Evolutionary conservation across 2,329 filamentous ascomycete genomes (phyloP), one percentile per base, ranked within the genome.

Genomic region (Cryoendolithus antarcticus): DNA sequence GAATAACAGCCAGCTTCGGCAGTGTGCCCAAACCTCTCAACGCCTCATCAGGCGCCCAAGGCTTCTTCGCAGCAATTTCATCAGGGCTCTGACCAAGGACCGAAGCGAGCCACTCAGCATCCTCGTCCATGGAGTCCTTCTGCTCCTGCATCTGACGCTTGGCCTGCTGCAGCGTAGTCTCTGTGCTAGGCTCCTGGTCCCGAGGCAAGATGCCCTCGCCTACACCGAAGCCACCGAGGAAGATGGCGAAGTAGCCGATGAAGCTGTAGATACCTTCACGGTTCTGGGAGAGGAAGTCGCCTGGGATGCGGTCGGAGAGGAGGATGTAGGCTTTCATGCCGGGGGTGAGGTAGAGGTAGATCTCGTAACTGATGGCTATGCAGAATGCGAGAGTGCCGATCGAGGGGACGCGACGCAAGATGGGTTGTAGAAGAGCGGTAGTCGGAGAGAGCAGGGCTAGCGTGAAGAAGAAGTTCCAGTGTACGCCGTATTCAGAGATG

Each of bases 391-490:
- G 70, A 1, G 74, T 67, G 10, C 86, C 80, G 54, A 86, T 88
- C 1, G 83, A 89, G 3, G 83, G 82, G 3, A 93, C 62, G 40
- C 82, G 55, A 10, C 71, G 67, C 42, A 89, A 74, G 0, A 79
- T 65, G 1, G 81, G 74, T 57, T 93, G 84, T 44, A 89, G 84
- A 0, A 91, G 59, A 21, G 89, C 86, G 38, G 93, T 78, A 53
- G 93, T 93, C 1, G 88, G 88, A 1, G 89, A 86, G 15, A 98
- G 65, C 35, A 95, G 74, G 5, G 79, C 88, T 7, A 98, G 70
- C 0, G 91, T 98, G 63, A 96, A 96, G 71, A 98, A 98, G 62
- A 98, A 98, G 61, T 98, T 98, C 91, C 91, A 98, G 61, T 98
- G 91, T 7, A 98, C 85, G 32, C 91, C 91, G 56, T 98, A 98